These are phyloP conservation scores for Ceratocystis lukuohia DNA, from an alignment of 2,329 filamentous ascomycete species.

Conservation along the genomic window DNA sequence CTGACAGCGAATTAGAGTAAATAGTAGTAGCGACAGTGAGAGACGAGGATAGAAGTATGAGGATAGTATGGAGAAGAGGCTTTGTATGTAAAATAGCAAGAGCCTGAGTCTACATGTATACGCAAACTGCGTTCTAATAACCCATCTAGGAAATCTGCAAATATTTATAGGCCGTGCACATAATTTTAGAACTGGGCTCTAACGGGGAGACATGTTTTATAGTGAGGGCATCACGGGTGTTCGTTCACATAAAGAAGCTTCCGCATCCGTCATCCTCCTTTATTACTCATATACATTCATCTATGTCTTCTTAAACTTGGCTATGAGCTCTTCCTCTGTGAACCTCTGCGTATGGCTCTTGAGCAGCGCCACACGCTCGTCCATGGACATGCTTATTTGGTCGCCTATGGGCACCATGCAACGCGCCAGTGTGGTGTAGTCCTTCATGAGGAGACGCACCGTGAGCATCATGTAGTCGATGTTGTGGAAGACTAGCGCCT, in stretches of 20 bases:
- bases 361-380: slow-evolving; percentile 50
- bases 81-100: slow-evolving; percentile 10
- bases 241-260: not conserved
- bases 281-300: no score
- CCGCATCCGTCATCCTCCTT: not conserved
- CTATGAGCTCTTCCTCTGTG: slow-evolving; percentile 47
- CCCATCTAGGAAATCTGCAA: not conserved
- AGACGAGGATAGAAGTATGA: not conserved
- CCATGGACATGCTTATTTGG: slow-evolving; percentile 52
- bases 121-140: not conserved
- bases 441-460: slow-evolving; percentile 51
- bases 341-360: slow-evolving; percentile 52
- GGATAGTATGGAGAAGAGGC: not conserved
- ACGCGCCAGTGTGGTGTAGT: slow-evolving; percentile 55
- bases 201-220: not conserved
- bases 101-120: no score
- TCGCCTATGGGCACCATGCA: slow-evolving; percentile 62
- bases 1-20: slow-evolving; percentile 25
- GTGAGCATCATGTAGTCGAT: slow-evolving; percentile 73
- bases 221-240: not conserved
- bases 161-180: not conserved
- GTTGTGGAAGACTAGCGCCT: slow-evolving; percentile 64
- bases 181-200: not conserved
- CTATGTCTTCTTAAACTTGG: slow-evolving; percentile 34
- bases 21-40: not conserved